These are phyloP conservation scores for Chrysanthemum lavandulifolium DNA, from an alignment of 129 eudicot genomes.

Conservation along the genomic window DNA sequence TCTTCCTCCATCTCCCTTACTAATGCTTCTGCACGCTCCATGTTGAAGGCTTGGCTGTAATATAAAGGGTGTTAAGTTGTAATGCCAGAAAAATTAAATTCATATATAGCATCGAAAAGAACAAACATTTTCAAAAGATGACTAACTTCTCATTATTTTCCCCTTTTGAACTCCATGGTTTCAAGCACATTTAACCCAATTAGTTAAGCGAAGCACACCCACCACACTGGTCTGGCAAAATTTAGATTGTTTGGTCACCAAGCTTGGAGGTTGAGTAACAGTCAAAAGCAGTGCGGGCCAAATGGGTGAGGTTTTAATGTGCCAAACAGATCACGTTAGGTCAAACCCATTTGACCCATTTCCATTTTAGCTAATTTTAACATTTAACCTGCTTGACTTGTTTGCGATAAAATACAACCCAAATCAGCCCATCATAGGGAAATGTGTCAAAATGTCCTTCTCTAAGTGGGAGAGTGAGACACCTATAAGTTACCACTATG, in stretches of 20 bases:
- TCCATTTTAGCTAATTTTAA: not conserved
- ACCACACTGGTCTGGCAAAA: no score
- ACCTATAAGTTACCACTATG: no score
- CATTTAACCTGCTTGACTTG: no score
- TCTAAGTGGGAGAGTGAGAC: no score
- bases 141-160: not conserved
- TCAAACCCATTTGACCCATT: not conserved
- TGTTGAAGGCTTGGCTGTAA: slow-evolving; percentile 62
- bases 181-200: no score
- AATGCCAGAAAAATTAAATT: slow-evolving; percentile 6
- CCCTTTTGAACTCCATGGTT: no score
- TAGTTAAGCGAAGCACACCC: no score
- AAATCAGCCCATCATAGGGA: not conserved
- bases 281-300: slow-evolving; percentile 22
- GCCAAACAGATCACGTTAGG: no score
- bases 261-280: not conserved
- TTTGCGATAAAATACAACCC: not conserved
- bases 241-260: not conserved
- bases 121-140: slow-evolving; percentile 8
- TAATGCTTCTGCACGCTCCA: slow-evolving; percentile 89
- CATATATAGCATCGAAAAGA: not conserved
- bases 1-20: slow-evolving; percentile 98
- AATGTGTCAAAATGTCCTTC: no score
- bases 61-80: not conserved
- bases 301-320: not conserved